A percentile compares a stretch with the other conserved stretches of the same genome.
These are phyloP conservation scores for Kluyveromyces marxianus DNA, from an alignment of 1,139 yeast genomes.

Conservation along the genomic window DNA sequence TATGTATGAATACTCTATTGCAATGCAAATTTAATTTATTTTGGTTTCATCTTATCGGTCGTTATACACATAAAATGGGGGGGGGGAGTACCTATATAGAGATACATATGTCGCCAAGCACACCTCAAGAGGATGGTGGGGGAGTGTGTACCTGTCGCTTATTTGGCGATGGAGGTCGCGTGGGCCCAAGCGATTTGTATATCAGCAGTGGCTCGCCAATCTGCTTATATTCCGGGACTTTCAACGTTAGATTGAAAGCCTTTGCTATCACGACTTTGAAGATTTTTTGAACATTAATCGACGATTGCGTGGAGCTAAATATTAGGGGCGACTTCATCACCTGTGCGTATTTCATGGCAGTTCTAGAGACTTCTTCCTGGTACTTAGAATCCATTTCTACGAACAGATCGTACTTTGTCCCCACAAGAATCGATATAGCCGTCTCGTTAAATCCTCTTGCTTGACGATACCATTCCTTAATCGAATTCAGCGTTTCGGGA, in stretches of 20 bases:
- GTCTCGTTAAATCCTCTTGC: constrained; percentile 86
- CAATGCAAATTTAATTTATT: no score
- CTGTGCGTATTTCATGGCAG: constrained; percentile 78
- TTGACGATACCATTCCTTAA: constrained; percentile 93
- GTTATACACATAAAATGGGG: no score
- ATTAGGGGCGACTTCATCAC: constrained; percentile 90
- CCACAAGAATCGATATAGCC: constrained; percentile 87
- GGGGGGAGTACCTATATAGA: no score
- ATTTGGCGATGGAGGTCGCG: constrained; percentile 6
- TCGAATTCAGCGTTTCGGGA: constrained; percentile 74
- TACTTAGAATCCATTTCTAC: constrained; percentile 73
- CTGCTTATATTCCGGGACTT: constrained; percentile 73
- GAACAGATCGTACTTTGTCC: constrained; percentile 89
- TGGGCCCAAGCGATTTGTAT: constrained; percentile 39
- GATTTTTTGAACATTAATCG: constrained; percentile 89
- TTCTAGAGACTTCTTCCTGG: constrained; percentile 78
- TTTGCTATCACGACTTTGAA: constrained; percentile 87
- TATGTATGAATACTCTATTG: no score
- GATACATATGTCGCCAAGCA: no score
- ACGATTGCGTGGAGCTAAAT: constrained; percentile 88
- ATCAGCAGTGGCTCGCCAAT: constrained; percentile 86
- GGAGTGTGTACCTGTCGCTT: constrained; percentile 5
- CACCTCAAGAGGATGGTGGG: constrained; percentile 1
- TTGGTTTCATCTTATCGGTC: no score
- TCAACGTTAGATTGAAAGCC: constrained; percentile 81